Base-by-base conservation (phyloP, 2,329 filamentous ascomycete genomes). In the Aspergillus sp. region DNA sequence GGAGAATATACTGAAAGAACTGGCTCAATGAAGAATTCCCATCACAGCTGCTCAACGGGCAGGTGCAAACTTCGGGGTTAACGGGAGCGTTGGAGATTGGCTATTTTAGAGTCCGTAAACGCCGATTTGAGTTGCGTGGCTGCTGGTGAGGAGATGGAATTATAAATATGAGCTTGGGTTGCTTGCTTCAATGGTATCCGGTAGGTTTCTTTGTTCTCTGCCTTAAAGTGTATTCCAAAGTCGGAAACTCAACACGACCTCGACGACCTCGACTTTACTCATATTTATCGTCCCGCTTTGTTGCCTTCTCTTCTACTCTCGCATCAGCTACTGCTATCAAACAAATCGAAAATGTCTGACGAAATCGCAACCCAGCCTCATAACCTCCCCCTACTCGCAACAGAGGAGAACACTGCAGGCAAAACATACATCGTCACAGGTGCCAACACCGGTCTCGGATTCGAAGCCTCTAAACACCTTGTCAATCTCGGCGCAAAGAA, bases 401-500 rank as follows among this genome's bases (percentile, higher is more conserved):
- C 51, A 11, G 20, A 40, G 42, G 34, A 47, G 22, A 24, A 33
- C 33, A 47, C 24, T 13, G 11, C 22, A 2, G 51, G 44, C 12
- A 20, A 20, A 15, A 47, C 42, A 4, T 54, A 54, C 45, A 55
- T 55, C 5, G 53, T 55, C 12, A 55, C 53, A 0, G 53, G 53
- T 37, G 53, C 53, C n/a, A 55, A 44, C 39, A 49, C 53, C n/a
- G 53, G 53, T 34, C 53, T 55, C 6, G 53, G 53, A 5, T 42
- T 34, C 4, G 53, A 55, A 44, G 53, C 53, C 4, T 45, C 53
- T 8, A 41, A 44, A 19, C 53, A 55, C 27, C 22, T 55, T 15
- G 53, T 55, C 45, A 30, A 20, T 9, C 53, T 55, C 53, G 53
- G 53, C 8, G 53, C 53, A 40, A 44, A 42, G 24, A 55, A 50